Percentiles rank a stretch among this genome's conserved stretches.
Evolutionary conservation across 2,329 filamentous ascomycete genomes (phyloP).

Genomic region (Diaporthe nobilis): DNA sequence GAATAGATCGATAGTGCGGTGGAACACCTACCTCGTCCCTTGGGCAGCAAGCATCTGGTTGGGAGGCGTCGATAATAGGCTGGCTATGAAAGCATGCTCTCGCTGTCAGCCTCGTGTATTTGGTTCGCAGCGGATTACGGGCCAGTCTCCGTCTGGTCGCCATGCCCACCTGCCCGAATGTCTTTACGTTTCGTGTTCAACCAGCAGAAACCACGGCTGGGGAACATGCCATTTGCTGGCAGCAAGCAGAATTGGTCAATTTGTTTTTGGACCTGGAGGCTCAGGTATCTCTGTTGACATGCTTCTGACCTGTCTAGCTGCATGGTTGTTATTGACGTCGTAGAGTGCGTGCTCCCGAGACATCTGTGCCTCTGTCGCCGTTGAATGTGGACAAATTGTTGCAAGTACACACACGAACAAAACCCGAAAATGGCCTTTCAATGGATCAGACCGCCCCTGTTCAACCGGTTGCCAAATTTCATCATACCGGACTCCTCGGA

Average conservation of each 20-base stretch:
- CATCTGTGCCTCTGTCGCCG: not conserved
- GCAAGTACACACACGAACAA: constrained; percentile 15
- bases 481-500: not conserved
- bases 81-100: not conserved
- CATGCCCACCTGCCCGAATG: not conserved
- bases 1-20: not conserved
- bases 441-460: not conserved
- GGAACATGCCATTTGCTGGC: not conserved
- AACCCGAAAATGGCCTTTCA: constrained; percentile 2
- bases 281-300: not conserved
- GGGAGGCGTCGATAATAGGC: not conserved
- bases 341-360: constrained; percentile 12
- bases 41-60: not conserved
- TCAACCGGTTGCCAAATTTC: not conserved
- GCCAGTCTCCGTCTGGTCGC: not conserved
- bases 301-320: constrained; percentile 6
- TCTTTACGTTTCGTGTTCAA: not conserved
- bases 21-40: not conserved
- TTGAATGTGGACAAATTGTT: constrained; percentile 26
- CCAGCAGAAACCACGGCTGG: not conserved
- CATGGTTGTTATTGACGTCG: constrained; percentile 6
- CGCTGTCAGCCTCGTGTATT: not conserved
- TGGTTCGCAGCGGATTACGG: not conserved
- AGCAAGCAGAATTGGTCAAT: constrained; percentile 21
- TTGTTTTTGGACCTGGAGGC: not conserved